Percentiles rank a stretch among this genome's conserved stretches.
These are phyloP conservation scores for Glonium stellatum DNA, from an alignment of 495 filamentous ascomycete genomes.

Conservation along the genomic window DNA sequence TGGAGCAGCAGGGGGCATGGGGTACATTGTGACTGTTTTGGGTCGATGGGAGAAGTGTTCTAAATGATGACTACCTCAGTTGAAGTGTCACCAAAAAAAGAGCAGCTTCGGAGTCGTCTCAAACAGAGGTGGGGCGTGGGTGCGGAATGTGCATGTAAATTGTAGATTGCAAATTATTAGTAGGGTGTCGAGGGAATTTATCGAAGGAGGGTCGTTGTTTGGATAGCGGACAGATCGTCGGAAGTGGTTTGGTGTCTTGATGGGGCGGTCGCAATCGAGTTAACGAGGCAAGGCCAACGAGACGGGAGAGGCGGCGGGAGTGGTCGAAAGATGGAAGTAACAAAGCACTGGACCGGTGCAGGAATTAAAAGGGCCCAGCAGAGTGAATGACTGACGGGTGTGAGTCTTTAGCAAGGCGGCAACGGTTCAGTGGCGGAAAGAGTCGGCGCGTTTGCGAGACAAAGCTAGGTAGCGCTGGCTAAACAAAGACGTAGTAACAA, in stretches of 20 bases:
- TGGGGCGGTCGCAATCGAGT: conserved; percentile 26
- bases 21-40: conserved; percentile 25
- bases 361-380: conserved; percentile 13
- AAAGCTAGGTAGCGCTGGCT: conserved; percentile 21
- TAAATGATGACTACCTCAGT: conserved; percentile 7
- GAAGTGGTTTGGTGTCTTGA: conserved; percentile 10
- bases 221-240: no score
- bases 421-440: conserved; percentile 15
- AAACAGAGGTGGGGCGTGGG: background rate
- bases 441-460: conserved; percentile 18
- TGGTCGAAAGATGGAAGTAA: conserved; percentile 2
- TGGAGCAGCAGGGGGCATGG: conserved; percentile 20
- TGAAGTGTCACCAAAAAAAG: conserved; percentile 12
- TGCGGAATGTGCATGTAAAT: background rate
- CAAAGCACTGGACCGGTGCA: conserved; percentile 14
- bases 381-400: conserved; percentile 19
- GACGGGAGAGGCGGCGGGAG: conserved; percentile 14
- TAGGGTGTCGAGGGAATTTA: background rate
- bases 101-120: conserved; percentile 21
- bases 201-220: background rate
- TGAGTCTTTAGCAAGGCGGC: conserved; percentile 24
- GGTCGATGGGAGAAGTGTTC: conserved; percentile 24
- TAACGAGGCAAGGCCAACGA: conserved; percentile 24
- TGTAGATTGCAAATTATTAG: conserved; percentile 9
- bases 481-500: conserved; percentile 17